phyloP scores from a whole-genome alignment of 2,329 filamentous ascomycete genomes.

The Cladosporium sp. region DNA sequence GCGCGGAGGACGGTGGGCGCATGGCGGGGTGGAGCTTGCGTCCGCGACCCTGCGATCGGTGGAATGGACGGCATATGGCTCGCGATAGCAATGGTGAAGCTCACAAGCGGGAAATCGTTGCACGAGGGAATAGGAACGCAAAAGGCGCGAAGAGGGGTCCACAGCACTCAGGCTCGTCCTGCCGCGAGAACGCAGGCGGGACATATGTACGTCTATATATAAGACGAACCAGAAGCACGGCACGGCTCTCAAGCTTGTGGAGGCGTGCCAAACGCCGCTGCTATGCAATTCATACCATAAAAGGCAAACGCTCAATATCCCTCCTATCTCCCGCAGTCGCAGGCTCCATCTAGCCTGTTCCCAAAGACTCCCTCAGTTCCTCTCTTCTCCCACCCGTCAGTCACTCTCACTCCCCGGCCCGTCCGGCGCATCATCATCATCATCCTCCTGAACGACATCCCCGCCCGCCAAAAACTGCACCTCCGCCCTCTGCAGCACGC shows the following conservation, averaged over 20 bases:
- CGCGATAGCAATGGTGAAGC: too few species aligned
- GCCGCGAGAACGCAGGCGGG: background rate
- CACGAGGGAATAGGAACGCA: too few species aligned
- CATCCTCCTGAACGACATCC: slow-evolving; percentile 44
- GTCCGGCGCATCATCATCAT: slow-evolving; percentile 30
- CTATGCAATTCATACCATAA: slow-evolving; percentile 5
- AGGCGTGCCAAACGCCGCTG: slow-evolving; percentile 7
- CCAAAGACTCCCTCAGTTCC: background rate
- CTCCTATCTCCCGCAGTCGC: background rate
- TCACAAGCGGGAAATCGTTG: too few species aligned
- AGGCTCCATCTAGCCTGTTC: background rate
- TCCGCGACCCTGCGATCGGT: too few species aligned
- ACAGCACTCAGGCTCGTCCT: background rate
- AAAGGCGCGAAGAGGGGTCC: too few species aligned
- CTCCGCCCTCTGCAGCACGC: slow-evolving; percentile 64
- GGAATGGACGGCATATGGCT: too few species aligned
- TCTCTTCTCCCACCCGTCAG: slow-evolving; percentile 16
- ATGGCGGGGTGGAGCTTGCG: too few species aligned
- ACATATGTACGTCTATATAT: slow-evolving; percentile 7
- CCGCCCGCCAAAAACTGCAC: slow-evolving; percentile 49
- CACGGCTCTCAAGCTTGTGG: background rate
- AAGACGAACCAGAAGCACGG: background rate
- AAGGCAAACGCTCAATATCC: background rate
- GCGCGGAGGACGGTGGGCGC: too few species aligned
- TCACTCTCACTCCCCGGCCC: slow-evolving; percentile 45